phyloP scores from a whole-genome alignment of 2,329 filamentous ascomycete species.

The Paecilomyces formosus region DNA sequence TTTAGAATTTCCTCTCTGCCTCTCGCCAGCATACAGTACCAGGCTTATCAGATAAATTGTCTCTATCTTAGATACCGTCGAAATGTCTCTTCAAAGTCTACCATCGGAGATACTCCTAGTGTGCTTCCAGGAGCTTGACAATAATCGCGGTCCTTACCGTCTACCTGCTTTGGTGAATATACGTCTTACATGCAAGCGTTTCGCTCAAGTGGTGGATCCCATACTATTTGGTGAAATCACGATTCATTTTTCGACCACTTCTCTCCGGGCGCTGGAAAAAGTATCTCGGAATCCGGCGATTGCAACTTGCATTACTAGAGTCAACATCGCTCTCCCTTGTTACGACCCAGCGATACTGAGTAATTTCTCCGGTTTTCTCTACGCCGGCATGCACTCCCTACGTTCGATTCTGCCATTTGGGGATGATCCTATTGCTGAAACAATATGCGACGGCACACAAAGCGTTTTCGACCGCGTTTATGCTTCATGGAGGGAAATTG shows the following conservation, averaged over 20 bases:
- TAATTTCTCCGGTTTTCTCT: neutral
- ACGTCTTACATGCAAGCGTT: neutral
- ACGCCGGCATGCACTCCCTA: too few relatives aligned
- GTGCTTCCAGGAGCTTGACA: neutral
- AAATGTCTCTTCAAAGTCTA: neutral
- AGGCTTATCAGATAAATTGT: neutral
- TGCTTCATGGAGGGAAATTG: neutral
- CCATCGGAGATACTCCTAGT: neutral
- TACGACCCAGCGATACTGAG: neutral
- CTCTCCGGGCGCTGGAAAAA: neutral
- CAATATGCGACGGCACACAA: too few relatives aligned
- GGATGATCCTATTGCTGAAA: too few relatives aligned
- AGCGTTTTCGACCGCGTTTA: too few relatives aligned
- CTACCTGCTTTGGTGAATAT: neutral
- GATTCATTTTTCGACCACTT: neutral
- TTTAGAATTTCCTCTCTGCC: neutral
- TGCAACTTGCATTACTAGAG: neutral
- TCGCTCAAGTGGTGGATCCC: neutral
- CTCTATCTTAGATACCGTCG: neutral
- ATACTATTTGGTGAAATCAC: neutral
- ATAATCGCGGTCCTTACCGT: neutral
- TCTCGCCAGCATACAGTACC: neutral
- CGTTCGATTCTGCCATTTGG: too few relatives aligned
- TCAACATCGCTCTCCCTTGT: neutral
- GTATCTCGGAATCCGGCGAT: neutral